phyloP scores from a whole-genome alignment of 1,284 basidiomycete genomes.

The Sporisorium sorghi region DNA sequence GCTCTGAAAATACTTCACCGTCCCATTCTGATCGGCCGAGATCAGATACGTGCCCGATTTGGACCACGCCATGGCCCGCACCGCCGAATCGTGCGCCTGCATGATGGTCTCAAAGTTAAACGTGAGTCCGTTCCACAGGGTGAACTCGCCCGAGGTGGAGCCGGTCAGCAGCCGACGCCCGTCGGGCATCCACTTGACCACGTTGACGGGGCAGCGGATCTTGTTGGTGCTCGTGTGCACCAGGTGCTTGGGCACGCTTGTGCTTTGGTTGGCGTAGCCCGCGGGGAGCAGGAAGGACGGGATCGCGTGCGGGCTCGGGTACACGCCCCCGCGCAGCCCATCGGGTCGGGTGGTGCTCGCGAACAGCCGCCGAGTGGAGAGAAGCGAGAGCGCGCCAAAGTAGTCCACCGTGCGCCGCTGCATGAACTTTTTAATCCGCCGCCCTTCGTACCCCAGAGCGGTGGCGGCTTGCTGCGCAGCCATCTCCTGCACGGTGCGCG shows the following conservation, averaged over 20 bases:
- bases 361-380: conserved; percentile 71
- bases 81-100: conserved; percentile 94
- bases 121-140: conserved; percentile 96
- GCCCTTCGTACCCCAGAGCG: conserved; percentile 73
- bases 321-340: conserved; percentile 29
- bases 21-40: conserved; percentile 90
- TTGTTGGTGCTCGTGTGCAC: conserved; percentile 99
- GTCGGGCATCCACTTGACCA: conserved; percentile 96
- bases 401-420: conserved; percentile 95
- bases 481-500: conserved; percentile 80
- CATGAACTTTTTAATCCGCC: conserved; percentile 86
- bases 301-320: conserved; percentile 57
- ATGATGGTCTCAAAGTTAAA: conserved; percentile 99
- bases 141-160: conserved; percentile 96
- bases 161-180: conserved; percentile 91
- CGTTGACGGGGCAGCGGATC: conserved; percentile 94
- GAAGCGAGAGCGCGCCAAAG: conserved; percentile 85
- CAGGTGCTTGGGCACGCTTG: conserved; percentile 92
- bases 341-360: conserved; percentile 20
- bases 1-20: conserved; percentile 98
- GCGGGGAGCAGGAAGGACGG: conserved; percentile 81
- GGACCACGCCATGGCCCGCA: conserved; percentile 88
- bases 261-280: conserved; percentile 88
- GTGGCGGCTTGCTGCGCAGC: conserved; percentile 73
- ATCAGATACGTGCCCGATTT: conserved; percentile 90